These are phyloP conservation scores for Eurotiales sp. DNA, from an alignment of 2,329 filamentous ascomycete species.

Conservation along the genomic window DNA sequence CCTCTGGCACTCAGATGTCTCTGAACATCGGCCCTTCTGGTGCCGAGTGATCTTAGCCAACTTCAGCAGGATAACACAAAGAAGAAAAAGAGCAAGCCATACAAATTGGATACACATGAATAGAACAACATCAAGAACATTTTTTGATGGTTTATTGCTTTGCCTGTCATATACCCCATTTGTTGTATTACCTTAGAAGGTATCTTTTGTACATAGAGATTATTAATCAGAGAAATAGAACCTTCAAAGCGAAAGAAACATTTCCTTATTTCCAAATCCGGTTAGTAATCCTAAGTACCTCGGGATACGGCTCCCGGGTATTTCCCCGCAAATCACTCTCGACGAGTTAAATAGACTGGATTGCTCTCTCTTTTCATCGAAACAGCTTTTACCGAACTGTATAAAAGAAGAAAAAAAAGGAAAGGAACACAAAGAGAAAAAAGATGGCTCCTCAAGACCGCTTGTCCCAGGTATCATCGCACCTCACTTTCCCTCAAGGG, in stretches of 20 bases:
- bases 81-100: not conserved
- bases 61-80: not conserved
- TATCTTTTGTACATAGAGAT: not conserved
- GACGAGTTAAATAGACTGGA: no score
- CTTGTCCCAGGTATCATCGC: constrained; percentile 67
- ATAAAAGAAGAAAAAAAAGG: no score
- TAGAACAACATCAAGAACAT: not conserved
- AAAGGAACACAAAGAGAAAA: not conserved
- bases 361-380: no score
- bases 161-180: not conserved
- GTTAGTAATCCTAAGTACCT: not conserved
- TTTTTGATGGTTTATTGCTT: not conserved
- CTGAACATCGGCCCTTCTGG: constrained; percentile 29
- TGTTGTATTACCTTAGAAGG: not conserved
- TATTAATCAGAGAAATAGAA: not conserved
- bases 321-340: not conserved
- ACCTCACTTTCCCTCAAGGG: constrained; percentile 78
- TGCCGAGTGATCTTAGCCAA: not conserved
- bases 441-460: constrained; percentile 51
- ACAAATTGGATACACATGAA: not conserved
- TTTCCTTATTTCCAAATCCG: not conserved
- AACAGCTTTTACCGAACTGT: no score
- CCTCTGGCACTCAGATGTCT: constrained; percentile 31
- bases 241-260: not conserved
- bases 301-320: not conserved